Evolutionary conservation across 495 filamentous ascomycete genomes (phyloP), one percentile per base, ranked within the genome.

Genomic region (Penicillium pulvis): DNA sequence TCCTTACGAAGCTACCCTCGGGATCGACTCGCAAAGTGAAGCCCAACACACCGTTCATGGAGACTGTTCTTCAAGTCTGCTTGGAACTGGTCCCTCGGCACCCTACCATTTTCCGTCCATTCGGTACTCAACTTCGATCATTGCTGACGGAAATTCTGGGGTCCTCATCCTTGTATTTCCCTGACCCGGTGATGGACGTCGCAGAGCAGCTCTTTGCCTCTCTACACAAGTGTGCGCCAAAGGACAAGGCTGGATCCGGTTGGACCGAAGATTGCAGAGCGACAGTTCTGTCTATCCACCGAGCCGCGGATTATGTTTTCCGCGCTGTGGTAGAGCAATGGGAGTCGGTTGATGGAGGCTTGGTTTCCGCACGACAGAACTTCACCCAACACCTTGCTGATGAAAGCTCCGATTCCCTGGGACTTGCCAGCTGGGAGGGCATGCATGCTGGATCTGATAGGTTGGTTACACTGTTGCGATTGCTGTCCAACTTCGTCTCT

Each of bases 101-200:
- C 65, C 86, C 91, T 4, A 92, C 89, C 12, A 87, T 88, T 35
- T 86, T 93, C 70, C 86, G 92, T 17, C 87, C 92, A 1, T 91
- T 87, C 68, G 75, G 82, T 11, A 66, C 80, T 19, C 89, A 91
- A 60, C 82, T 95, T 20, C 84, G 82, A 55, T 65, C 79, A 17
- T 71, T 88, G 11, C 71, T 90, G 23, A 74, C 78, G 33, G 72
- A 72, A 2, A 83, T 80, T 42, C 64, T 80, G 49, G 67, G 73
- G 7, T 69, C 67, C 5, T 69, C 62, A 1, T 51, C 66, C 28
- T 51, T 59, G 10, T 71, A 75, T 30, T 79, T 81, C 14, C 75
- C 86, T 20, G 69, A 73, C 17, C 69, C 73, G 3, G 73, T 87
- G 2, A 68, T 80, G 43, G 69, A 81, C 44, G 75, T 74, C 36